Base-by-base conservation (phyloP, 805 yeast genomes). In the Wickerhamomyces alni region DNA sequence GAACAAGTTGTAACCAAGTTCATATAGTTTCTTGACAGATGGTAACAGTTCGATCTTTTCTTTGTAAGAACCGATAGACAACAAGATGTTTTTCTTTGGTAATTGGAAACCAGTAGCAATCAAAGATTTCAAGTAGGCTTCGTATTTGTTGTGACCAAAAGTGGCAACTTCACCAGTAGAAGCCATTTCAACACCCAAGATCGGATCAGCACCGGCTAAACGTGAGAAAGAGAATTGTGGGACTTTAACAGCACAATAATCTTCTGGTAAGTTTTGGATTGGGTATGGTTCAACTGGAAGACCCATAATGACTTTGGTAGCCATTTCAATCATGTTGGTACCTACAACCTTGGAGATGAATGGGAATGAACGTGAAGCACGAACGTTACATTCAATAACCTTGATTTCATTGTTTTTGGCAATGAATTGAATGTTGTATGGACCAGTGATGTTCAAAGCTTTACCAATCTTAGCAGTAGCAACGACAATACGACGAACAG, bases 331-430 rank as follows among this genome's bases (percentile, higher is more conserved):
- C 69, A 91, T 75, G 64, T 91, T 95, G 42, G 91, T 88, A 49
- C 97, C 97, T 48, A 88, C 88, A 55, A 88, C 96, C 79, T 91
- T 91, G 38, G 98, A 91, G 51, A 89, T 87, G 69, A 93, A 91
- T 66, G 99, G 99, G 87, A 87, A 89, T 15, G 98, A 91, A 65
- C 99, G 85, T n/a, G 98, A 91, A 28, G 99, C 99, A 69, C 99
- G 85, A 42, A 91, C 96, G 60, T 91, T 91, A 76, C 99, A 91
- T 70, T 91, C 99, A 60, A 91, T 91, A 39, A 91, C 99, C 78
- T 93, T 93, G 65, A 91, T 87, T 54, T 87, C 95, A 54, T 87
- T 85, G 65, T 89, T 88, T 69, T 88, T 86, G 45, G 96, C 96
- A 62, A 91, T 93, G 63, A 91, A 86, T 69, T 91, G 99, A 62